Conservation (phyloP, 2,329 filamentous ascomycete genomes). For the Fusarium albidum region DNA sequence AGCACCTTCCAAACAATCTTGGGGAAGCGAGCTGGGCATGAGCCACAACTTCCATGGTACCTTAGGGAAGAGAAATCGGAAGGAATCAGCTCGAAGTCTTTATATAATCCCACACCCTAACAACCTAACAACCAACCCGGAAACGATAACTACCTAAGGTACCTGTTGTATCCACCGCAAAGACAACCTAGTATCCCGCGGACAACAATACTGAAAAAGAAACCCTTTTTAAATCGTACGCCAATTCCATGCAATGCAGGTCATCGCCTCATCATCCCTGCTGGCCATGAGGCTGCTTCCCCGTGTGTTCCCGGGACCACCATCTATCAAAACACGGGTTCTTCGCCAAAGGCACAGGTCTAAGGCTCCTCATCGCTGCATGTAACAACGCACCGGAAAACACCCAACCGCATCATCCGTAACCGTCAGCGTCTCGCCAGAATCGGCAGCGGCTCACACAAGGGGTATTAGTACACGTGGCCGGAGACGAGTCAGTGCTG, state of each 20-base stretch:
- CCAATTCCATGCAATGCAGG: slow-evolving; percentile 60
- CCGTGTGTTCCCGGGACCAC: slow-evolving; percentile 23
- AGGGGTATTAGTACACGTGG: slow-evolving; percentile 39
- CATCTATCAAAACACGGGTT: slow-evolving; percentile 21
- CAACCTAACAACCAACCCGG: slow-evolving; percentile 32
- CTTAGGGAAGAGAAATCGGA: neutral
- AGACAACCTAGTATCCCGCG: slow-evolving; percentile 12
- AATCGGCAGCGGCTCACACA: slow-evolving; percentile 18
- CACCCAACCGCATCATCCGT: slow-evolving; percentile 16
- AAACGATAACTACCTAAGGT: slow-evolving; percentile 15
- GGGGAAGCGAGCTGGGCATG: too few species aligned
- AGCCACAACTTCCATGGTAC: too few species aligned
- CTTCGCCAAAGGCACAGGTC: slow-evolving; percentile 51
- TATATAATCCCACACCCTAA: slow-evolving; percentile 33
- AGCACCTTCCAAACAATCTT: too few species aligned
- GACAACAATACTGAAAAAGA: slow-evolving; percentile 32
- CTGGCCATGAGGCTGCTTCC: slow-evolving; percentile 36
- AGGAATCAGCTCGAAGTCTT: slow-evolving; percentile 25
- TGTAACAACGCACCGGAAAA: slow-evolving; percentile 41
- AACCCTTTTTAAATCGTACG: slow-evolving; percentile 52
- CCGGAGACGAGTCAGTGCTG: slow-evolving; percentile 19
- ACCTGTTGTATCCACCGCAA: slow-evolving; percentile 21
- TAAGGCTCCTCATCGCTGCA: slow-evolving; percentile 54
- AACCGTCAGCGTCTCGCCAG: slow-evolving; percentile 19
- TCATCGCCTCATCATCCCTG: slow-evolving; percentile 59